phyloP scores from a whole-genome alignment of 148 eudicot genomes.

The Amaranthus hypochondriacus region DNA sequence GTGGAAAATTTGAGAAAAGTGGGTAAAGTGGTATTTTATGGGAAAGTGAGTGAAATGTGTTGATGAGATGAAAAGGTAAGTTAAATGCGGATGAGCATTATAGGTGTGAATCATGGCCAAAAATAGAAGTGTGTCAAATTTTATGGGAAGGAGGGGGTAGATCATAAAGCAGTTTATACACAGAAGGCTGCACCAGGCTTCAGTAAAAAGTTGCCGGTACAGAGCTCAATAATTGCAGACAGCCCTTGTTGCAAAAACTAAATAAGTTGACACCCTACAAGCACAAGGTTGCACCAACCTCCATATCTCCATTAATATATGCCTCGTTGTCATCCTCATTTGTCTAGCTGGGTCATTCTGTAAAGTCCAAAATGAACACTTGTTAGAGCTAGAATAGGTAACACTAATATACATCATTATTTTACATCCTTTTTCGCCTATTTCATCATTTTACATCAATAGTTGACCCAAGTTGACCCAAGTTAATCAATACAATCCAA shows the following conservation, averaged over 20 bases:
- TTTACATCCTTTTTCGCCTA: neutral
- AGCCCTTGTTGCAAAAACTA: neutral
- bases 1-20: too few relatives aligned
- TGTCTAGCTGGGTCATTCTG: constrained; percentile 73
- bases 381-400: neutral
- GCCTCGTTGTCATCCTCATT: constrained; percentile 70
- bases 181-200: neutral
- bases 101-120: neutral
- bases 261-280: neutral
- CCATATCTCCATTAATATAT: constrained; percentile 77
- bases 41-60: too few relatives aligned
- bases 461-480: neutral
- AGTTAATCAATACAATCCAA: neutral
- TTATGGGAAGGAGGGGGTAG: too few relatives aligned
- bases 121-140: neutral
- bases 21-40: too few relatives aligned
- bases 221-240: neutral
- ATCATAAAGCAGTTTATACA: neutral
- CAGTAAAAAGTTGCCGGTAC: neutral
- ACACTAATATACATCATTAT: neutral
- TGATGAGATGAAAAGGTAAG: too few relatives aligned
- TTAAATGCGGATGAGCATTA: neutral
- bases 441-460: neutral
- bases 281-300: constrained; percentile 40
- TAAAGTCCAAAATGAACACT: constrained; percentile 7